These are phyloP conservation scores for Aspergillus sp. DNA, from an alignment of 2,329 filamentous ascomycete species.

Conservation along the genomic window DNA sequence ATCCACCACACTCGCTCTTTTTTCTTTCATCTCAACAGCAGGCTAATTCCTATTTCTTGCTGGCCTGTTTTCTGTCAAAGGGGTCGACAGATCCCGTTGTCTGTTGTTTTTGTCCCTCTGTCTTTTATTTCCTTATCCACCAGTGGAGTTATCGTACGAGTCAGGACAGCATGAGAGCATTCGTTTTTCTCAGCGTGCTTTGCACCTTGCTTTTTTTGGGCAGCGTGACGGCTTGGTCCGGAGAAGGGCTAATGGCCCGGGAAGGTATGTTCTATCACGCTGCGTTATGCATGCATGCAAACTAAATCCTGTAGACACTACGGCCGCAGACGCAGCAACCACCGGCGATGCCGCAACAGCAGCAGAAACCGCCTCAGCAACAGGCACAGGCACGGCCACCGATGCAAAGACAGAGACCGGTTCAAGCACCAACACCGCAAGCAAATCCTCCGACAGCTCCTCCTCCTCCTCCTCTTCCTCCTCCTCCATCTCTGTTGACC, in stretches of 20 bases:
- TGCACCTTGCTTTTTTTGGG: constrained; percentile 24
- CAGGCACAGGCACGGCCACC: constrained; percentile 10
- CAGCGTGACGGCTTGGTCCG: constrained; percentile 20
- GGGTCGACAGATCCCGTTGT: too few relatives aligned
- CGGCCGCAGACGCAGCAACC: constrained; percentile 13
- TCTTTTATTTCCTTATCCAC: not conserved
- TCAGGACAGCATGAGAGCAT: constrained; percentile 23
- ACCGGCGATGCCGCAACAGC: constrained; percentile 7
- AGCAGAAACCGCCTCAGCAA: constrained; percentile 9
- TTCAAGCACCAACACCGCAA: constrained; percentile 12
- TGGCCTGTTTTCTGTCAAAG: too few relatives aligned
- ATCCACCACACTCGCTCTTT: not conserved
- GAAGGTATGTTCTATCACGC: too few relatives aligned
- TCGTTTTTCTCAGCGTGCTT: constrained; percentile 22
- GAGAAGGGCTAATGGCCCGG: not conserved
- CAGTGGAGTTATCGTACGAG: not conserved
- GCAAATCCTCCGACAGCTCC: constrained; percentile 17
- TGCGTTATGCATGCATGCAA: too few relatives aligned
- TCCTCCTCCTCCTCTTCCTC: constrained; percentile 5
- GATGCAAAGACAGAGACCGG: constrained; percentile 10
- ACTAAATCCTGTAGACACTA: constrained; percentile 10
- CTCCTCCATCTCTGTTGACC: constrained; percentile 41
- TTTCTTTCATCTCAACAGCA: not conserved
- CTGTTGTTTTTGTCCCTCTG: too few relatives aligned
- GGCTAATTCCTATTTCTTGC: too few relatives aligned